Evolutionary conservation across 495 filamentous ascomycete species (phyloP), one percentile per base, ranked within the genome.

Genomic region (Penicillium samsonianum): DNA sequence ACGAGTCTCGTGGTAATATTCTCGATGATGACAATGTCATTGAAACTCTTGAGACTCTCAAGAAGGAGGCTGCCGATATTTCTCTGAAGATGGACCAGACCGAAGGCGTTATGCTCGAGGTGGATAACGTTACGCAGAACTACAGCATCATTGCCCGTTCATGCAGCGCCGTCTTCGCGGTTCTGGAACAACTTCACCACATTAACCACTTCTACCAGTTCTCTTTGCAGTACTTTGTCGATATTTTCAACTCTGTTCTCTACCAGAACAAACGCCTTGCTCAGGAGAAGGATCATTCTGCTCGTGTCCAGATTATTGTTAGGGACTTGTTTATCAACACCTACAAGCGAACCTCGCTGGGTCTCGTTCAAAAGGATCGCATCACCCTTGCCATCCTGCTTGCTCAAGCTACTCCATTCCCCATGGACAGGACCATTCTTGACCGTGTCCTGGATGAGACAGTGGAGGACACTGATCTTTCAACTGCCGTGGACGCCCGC

Each of bases 201-300:
- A 85, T 99, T 70, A 96, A 99, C 69, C 95, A 98, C 78, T 98
- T 98, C 78, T 99, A 99, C 70, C 94, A 98, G 65, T 98, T 99
- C 81, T 98, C 95, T 20, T 81, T 99, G 46, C 92, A 96, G 76
- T 98, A 93, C 74, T 99, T 99, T 72, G 82, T 94, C 16, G 90
- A 96, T 65, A 99, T 99, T 62, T 98, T 99, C 83, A 86, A 95
- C 67, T 86, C 89, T 1, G 93, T 99, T 35, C 83, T 99, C 19
- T 89, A 88, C 63, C 80, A 84, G 53, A 94, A 94, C 72, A 88
- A 88, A 64, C 82, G 82, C 25, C 81, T 96, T 49, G 81, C 84
- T 7, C 79, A 78, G 35, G 87, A 91, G 71, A 86, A 79, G 54
- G 88, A 94, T 59, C 84, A 93, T 69, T 82, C 89, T 53, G 75